Conservation (phyloP, 495 filamentous ascomycete species). For the Glarea lozoyensis region DNA sequence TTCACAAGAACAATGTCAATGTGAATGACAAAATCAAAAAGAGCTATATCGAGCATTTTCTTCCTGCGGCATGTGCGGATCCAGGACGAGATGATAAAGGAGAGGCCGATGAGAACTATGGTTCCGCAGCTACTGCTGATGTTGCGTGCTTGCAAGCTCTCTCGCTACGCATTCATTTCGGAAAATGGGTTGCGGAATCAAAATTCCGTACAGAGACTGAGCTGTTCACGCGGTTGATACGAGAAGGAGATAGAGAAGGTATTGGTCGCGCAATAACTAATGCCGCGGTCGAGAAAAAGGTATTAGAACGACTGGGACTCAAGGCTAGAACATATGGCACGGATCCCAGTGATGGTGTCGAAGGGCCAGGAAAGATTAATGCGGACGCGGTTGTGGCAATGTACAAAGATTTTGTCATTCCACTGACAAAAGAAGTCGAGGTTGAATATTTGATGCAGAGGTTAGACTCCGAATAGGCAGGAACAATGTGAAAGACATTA, state of each 20-base stretch:
- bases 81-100: conserved; percentile 68
- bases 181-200: conserved; percentile 97
- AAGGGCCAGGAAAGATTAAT: conserved; percentile 63
- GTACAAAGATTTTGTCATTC: conserved; percentile 95
- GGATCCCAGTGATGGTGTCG: conserved; percentile 58
- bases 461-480: conserved; percentile 38
- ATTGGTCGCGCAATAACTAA: conserved; percentile 91
- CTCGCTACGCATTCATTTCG: conserved; percentile 90
- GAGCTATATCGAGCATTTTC: conserved; percentile 72
- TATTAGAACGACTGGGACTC: conserved; percentile 74
- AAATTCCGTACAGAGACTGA: conserved; percentile 86
- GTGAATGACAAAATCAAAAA: conserved; percentile 81
- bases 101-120: conserved; percentile 89
- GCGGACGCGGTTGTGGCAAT: conserved; percentile 87
- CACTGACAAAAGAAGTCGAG: conserved; percentile 93
- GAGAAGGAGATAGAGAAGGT: conserved; percentile 63
- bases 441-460: conserved; percentile 97
- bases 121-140: conserved; percentile 84
- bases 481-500: conserved; percentile 1
- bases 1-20: conserved; percentile 89
- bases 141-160: conserved; percentile 86
- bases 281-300: conserved; percentile 79
- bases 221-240: conserved; percentile 70
- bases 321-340: conserved; percentile 96
- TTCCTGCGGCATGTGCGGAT: conserved; percentile 71